These are phyloP conservation scores for Pseudogymnoascus sp. DNA, from an alignment of 2,329 filamentous ascomycete genomes.

Conservation along the genomic window DNA sequence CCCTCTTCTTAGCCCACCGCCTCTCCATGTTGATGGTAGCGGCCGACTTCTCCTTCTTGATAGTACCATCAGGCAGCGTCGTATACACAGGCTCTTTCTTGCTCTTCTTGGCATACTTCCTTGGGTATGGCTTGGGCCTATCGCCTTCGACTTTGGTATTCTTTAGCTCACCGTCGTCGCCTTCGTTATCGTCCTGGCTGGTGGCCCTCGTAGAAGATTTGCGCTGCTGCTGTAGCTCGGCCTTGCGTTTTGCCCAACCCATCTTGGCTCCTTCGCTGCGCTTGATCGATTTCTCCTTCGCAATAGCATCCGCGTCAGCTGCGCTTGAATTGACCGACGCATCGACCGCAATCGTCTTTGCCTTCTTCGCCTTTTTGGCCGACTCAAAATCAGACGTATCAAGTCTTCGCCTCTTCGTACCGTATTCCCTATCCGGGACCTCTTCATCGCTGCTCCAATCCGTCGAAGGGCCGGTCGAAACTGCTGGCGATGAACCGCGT, in stretches of 20 bases:
- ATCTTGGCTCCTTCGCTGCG: conserved; percentile 3
- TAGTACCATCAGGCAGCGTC: conserved; percentile 9
- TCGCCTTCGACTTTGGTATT: background rate
- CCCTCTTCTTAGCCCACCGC: conserved; percentile 10
- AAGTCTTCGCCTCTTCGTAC: background rate
- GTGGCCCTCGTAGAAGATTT: background rate
- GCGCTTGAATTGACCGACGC: background rate
- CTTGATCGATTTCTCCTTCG: conserved; percentile 1
- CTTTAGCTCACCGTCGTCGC: background rate
- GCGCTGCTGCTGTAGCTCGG: background rate
- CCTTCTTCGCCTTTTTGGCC: background rate
- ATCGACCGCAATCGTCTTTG: background rate
- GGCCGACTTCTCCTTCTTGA: conserved; percentile 7
- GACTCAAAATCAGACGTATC: background rate
- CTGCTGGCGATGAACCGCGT: background rate
- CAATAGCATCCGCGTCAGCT: background rate
- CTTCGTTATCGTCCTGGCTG: background rate
- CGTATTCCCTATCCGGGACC: background rate
- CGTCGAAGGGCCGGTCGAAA: background rate
- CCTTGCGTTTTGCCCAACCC: conserved; percentile 9
- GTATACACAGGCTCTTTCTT: background rate
- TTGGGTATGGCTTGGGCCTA: background rate
- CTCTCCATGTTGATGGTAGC: conserved; percentile 9
- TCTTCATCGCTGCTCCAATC: conserved; percentile 4
- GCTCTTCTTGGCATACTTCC: conserved; percentile 3